Conservation (phyloP, 768 basidiomycete species). For the Termitomyces sp. region DNA sequence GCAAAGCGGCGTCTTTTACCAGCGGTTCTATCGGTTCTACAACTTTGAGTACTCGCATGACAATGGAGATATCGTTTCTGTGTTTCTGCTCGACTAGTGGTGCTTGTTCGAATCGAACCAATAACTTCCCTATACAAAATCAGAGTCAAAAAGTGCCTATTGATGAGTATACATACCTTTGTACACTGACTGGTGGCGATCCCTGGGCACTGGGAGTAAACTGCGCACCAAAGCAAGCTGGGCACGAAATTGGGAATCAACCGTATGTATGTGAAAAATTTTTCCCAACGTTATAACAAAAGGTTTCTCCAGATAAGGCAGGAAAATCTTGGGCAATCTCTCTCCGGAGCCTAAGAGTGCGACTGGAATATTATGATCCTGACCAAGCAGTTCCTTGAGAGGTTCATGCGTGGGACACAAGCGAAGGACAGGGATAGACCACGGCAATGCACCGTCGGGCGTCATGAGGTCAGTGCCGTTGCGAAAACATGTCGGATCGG, state of each 20-base stretch:
- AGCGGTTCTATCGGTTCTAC: not conserved
- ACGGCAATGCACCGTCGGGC: not conserved
- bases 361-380: not conserved
- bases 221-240: no score
- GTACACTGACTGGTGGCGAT: not conserved
- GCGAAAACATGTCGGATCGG: not conserved
- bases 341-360: not conserved
- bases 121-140: not conserved
- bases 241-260: not conserved
- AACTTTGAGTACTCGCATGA: not conserved
- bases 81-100: not conserved
- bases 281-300: not conserved
- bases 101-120: not conserved
- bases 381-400: not conserved
- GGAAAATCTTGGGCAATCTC: not conserved
- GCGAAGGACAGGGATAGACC: not conserved
- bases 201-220: not conserved
- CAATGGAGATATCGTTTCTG: not conserved
- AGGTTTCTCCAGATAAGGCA: not conserved
- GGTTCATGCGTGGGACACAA: not conserved
- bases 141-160: not conserved
- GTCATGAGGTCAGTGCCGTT: not conserved
- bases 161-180: not conserved
- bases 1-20: no score
- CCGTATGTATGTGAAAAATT: fast-evolving